Evolutionary conservation across 2,329 filamentous ascomycete species (phyloP).

Genomic region (Xylaria sp.): DNA sequence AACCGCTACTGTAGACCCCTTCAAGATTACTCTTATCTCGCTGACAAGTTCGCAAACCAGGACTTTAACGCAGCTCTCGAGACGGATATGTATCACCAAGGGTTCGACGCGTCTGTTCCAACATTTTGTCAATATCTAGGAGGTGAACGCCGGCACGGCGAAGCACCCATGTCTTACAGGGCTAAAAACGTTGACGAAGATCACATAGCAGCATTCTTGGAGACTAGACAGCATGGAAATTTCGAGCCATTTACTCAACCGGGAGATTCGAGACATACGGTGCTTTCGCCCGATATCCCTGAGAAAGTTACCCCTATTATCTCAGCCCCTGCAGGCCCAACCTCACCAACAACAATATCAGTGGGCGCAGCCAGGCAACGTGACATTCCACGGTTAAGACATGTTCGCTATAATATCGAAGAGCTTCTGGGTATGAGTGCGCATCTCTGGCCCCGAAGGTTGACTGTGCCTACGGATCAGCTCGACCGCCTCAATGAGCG

Average conservation of each 20-base stretch:
- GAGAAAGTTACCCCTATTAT: neutral
- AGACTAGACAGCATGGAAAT: constrained; percentile 32
- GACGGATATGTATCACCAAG: neutral
- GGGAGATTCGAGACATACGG: neutral
- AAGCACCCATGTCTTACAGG: constrained; percentile 29
- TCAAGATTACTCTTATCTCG: constrained; percentile 24
- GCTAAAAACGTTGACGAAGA: neutral
- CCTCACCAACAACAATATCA: neutral
- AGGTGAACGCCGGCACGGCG: constrained; percentile 30
- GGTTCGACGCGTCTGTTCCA: neutral
- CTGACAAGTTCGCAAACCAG: neutral
- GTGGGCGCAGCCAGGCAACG: neutral
- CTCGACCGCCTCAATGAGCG: neutral
- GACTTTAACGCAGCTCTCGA: neutral
- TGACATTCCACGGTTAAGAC: constrained; percentile 10
- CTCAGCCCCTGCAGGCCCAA: neutral
- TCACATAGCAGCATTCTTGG: constrained; percentile 28
- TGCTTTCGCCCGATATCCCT: neutral
- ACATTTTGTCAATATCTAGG: constrained; percentile 29
- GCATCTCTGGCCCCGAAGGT: neutral
- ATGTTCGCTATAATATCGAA: neutral
- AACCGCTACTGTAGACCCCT: constrained; percentile 28
- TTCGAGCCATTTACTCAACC: constrained; percentile 37
- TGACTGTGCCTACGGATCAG: too few relatives aligned
- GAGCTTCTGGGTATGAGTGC: neutral